Evolutionary conservation across 345 rosid species (phyloP).

Genomic region (Chamaenerion angustifolium): DNA sequence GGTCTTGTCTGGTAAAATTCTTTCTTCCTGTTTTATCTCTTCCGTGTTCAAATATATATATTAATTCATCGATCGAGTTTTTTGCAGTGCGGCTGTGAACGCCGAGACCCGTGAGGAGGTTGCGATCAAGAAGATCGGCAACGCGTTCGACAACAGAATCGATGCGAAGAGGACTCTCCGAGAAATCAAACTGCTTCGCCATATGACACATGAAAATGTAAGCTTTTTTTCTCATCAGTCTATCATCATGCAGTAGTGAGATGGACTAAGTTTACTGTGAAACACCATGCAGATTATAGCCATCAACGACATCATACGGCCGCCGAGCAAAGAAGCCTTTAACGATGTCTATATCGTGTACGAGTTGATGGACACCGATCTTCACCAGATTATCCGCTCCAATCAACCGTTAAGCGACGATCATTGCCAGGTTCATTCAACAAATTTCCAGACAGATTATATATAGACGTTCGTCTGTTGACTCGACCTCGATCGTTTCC

Average conservation of each 20-base stretch:
- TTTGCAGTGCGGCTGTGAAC: constrained; percentile 54
- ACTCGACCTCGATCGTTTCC: too few species aligned
- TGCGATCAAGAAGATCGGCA: constrained; percentile 73
- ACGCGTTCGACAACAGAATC: constrained; percentile 57
- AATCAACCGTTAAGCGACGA: constrained; percentile 48
- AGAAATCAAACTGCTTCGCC: constrained; percentile 71
- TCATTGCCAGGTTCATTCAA: constrained; percentile 49
- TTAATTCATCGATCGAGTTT: neutral
- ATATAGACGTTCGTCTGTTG: too few species aligned
- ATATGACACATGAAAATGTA: constrained; percentile 68
- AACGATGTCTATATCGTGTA: constrained; percentile 68
- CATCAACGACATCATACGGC: constrained; percentile 59
- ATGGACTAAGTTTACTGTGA: too few species aligned
- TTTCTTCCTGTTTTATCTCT: neutral
- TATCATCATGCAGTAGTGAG: too few species aligned
- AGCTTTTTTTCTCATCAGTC: constrained; percentile 5
- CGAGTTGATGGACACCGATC: constrained; percentile 75
- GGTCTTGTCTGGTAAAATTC: constrained; percentile 55
- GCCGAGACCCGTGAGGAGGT: constrained; percentile 52
- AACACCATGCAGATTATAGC: constrained; percentile 34
- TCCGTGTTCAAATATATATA: too few species aligned
- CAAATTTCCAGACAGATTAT: too few species aligned
- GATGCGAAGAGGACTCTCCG: constrained; percentile 68
- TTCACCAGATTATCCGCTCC: constrained; percentile 62
- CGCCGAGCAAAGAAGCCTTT: constrained; percentile 58